These are phyloP conservation scores for Medicago arabica DNA, from an alignment of 306 rosid genomes.

Conservation along the genomic window DNA sequence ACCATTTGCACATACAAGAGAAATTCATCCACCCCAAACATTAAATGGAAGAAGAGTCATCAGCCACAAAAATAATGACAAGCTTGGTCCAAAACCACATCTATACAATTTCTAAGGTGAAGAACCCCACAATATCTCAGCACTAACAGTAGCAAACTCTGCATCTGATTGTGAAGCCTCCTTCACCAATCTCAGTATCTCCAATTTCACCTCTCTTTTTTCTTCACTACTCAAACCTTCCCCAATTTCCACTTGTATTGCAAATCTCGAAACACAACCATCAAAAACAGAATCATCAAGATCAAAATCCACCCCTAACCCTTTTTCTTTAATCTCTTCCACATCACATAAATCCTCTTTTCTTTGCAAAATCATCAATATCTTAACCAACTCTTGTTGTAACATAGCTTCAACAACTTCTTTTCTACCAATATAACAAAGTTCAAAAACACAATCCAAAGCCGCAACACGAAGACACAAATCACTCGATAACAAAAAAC, in stretches of 20 bases:
- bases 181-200: conserved; percentile 57
- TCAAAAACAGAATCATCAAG: conserved; percentile 40
- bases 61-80: background rate
- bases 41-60: too few species aligned
- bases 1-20: background rate
- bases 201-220: conserved; percentile 56
- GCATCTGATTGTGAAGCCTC: conserved; percentile 59
- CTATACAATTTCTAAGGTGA: conserved; percentile 43
- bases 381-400: conserved; percentile 48
- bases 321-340: background rate
- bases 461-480: conserved; percentile 43
- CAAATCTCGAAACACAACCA: conserved; percentile 61
- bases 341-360: background rate
- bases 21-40: background rate
- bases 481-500: conserved; percentile 42
- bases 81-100: background rate
- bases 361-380: conserved; percentile 64
- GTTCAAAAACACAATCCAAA: conserved; percentile 59
- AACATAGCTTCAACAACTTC: conserved; percentile 69
- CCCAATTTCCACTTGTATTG: conserved; percentile 63
- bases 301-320: background rate
- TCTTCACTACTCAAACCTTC: conserved; percentile 62
- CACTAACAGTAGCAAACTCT: conserved; percentile 57
- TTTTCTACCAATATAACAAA: conserved; percentile 56
- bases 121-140: conserved; percentile 75